phyloP scores from a whole-genome alignment of 331 rosid species.

The Ulmus americana region DNA sequence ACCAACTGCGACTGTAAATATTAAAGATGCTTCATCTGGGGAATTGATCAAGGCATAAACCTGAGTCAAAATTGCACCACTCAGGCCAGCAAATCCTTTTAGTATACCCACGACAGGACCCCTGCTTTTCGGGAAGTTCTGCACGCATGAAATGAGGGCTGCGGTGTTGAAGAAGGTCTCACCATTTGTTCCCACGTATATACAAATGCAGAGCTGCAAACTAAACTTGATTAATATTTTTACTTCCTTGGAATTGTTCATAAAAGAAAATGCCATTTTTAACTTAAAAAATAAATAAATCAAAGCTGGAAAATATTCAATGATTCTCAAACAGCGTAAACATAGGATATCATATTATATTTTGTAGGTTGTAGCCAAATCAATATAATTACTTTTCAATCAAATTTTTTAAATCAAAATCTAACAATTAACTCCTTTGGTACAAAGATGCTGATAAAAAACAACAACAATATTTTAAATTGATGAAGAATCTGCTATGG shows the following conservation, averaged over 20 bases:
- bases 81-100: conserved; percentile 75
- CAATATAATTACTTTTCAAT: neutral
- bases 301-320: neutral
- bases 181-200: conserved; percentile 68
- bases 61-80: conserved; percentile 78
- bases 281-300: neutral
- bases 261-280: neutral
- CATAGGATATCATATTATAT: neutral
- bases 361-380: neutral
- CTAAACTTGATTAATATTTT: neutral
- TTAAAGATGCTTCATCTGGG: conserved; percentile 53
- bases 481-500: neutral
- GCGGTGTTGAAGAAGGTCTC: conserved; percentile 83
- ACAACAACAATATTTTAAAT: neutral
- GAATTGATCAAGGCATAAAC: conserved; percentile 52
- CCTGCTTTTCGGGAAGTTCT: conserved; percentile 67
- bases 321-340: neutral
- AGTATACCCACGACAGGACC: conserved; percentile 80
- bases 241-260: neutral
- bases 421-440: neutral
- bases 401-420: neutral
- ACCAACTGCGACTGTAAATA: conserved; percentile 72
- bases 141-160: conserved; percentile 59
- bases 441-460: neutral
- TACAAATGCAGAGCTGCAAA: conserved; percentile 57